Evolutionary conservation across 129 eudicot species (phyloP).

Genomic region (Heracleum sosnowskyi): DNA sequence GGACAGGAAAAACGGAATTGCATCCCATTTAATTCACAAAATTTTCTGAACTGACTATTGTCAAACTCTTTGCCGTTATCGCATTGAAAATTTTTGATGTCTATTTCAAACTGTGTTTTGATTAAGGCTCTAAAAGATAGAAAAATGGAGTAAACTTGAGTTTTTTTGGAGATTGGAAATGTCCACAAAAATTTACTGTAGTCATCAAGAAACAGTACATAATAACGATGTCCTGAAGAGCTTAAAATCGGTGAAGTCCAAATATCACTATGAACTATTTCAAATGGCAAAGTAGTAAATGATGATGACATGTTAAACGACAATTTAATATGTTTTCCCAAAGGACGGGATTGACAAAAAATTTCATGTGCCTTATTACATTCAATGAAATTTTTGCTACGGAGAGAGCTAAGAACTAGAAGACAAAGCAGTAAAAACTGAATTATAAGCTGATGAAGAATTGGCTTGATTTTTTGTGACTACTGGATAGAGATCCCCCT

Average conservation of each 20-base stretch:
- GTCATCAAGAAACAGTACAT: not conserved
- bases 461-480: too few relatives aligned
- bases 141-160: not conserved
- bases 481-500: too few relatives aligned
- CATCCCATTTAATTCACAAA: not conserved
- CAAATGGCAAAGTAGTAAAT: not conserved
- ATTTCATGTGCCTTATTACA: not conserved
- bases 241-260: not conserved
- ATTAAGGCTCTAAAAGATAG: not conserved
- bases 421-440: not conserved
- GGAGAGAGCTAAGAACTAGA: not conserved
- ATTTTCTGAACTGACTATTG: not conserved
- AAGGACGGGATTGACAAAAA: not conserved
- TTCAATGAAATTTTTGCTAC: not conserved
- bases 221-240: not conserved
- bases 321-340: not conserved
- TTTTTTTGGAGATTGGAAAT: not conserved
- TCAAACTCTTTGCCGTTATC: conserved; percentile 6
- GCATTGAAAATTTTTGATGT: too few relatives aligned
- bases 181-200: conserved; percentile 8
- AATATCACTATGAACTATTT: not conserved
- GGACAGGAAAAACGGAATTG: conserved; percentile 3
- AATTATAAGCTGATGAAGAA: not conserved
- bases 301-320: not conserved
- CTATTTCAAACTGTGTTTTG: not conserved